Percentiles rank a stretch among this genome's conserved stretches.
Conservation (phyloP, 495 filamentous ascomycete species). For the Podospora pseudocomata region DNA sequence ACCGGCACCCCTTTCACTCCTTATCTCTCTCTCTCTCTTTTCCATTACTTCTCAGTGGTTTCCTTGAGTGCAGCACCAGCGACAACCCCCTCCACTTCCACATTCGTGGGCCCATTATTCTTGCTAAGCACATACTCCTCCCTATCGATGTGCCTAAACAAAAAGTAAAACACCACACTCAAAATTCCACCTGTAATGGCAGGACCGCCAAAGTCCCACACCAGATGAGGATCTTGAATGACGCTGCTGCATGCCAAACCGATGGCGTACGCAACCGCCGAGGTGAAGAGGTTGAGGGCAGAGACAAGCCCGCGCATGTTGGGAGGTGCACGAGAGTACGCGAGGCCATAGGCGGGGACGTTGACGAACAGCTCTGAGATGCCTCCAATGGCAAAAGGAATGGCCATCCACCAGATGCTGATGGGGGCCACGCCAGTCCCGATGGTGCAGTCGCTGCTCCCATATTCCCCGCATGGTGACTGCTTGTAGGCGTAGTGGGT, state of each 20-base stretch:
- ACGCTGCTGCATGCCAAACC: slow-evolving; percentile 58
- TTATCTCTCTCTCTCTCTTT: background rate
- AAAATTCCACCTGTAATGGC: slow-evolving; percentile 47
- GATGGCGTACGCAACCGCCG: slow-evolving; percentile 55
- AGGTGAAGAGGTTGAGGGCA: slow-evolving; percentile 60
- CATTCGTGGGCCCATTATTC: slow-evolving; percentile 36
- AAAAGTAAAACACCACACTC: slow-evolving; percentile 48
- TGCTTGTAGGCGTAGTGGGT: slow-evolving; percentile 68
- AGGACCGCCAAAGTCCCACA: slow-evolving; percentile 52
- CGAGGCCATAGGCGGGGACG: slow-evolving; percentile 68
- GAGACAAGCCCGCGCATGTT: slow-evolving; percentile 68
- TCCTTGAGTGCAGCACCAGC: slow-evolving; percentile 40
- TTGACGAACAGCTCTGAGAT: slow-evolving; percentile 67
- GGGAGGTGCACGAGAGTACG: slow-evolving; percentile 65
- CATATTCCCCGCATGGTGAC: slow-evolving; percentile 48
- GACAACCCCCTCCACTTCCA: slow-evolving; percentile 33
- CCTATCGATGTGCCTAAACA: slow-evolving; percentile 48
- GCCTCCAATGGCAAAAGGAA: slow-evolving; percentile 53
- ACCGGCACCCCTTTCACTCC: background rate
- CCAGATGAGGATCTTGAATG: slow-evolving; percentile 58
- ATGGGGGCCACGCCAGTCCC: slow-evolving; percentile 49
- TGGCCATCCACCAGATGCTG: slow-evolving; percentile 49
- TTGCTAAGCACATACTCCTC: slow-evolving; percentile 43
- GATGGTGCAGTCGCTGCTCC: slow-evolving; percentile 38
- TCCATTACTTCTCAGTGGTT: background rate